phyloP scores from a whole-genome alignment of 306 rosid genomes.

The Psophocarpus tetragonolobus region DNA sequence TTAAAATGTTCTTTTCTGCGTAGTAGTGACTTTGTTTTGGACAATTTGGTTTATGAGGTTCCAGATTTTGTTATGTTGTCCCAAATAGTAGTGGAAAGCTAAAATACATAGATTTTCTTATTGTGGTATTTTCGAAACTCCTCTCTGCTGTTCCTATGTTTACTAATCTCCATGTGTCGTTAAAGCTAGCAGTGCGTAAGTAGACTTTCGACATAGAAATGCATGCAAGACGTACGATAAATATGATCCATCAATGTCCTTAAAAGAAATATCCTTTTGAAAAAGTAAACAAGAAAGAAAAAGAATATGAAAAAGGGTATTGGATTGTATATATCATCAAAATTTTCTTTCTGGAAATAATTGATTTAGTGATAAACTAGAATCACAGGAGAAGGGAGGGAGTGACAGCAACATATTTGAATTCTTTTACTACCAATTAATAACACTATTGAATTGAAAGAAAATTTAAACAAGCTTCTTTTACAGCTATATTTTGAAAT shows the following conservation, averaged over 20 bases:
- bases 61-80: neutral
- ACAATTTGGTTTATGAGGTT: neutral
- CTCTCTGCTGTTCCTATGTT: neutral
- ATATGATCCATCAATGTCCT: neutral
- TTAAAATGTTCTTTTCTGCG: neutral
- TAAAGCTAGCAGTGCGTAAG: neutral
- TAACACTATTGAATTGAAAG: too few species aligned
- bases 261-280: neutral
- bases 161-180: neutral
- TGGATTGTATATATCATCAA: neutral
- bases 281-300: neutral
- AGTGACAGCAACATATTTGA: too few species aligned
- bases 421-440: too few species aligned
- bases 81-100: neutral
- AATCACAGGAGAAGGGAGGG: too few species aligned
- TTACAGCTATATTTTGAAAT: too few species aligned
- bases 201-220: neutral
- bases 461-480: too few species aligned
- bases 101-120: neutral
- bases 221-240: neutral
- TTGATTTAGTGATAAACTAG: too few species aligned
- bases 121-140: neutral
- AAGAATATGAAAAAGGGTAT: neutral
- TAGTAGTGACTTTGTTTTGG: neutral
- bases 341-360: too few species aligned